Conservation (phyloP, 2,329 filamentous ascomycete species). For the Penicillium hordei region DNA sequence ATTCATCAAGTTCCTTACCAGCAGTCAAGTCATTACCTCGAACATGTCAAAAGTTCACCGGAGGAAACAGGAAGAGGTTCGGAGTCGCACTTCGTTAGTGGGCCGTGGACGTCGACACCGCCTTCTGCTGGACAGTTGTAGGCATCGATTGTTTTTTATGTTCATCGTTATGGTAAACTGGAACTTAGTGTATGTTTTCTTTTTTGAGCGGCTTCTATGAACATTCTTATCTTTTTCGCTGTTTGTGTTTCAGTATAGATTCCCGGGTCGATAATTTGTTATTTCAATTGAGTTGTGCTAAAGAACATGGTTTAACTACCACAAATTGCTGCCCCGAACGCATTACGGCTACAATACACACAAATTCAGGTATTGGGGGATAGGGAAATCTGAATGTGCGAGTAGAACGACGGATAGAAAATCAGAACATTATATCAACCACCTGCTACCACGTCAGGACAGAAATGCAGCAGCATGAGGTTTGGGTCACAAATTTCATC, state of each 20-base stretch:
- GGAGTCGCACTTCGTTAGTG: slow-evolving; percentile 34
- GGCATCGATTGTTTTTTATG: background rate
- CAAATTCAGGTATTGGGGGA: too few species aligned
- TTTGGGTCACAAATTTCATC: background rate
- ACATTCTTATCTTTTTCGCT: background rate
- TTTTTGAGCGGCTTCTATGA: background rate
- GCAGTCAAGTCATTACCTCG: background rate
- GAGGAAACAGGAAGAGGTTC: slow-evolving; percentile 11
- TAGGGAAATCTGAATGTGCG: too few species aligned
- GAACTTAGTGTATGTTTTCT: background rate
- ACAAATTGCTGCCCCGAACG: background rate
- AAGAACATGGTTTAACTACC: background rate
- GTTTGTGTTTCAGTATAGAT: slow-evolving; percentile 2
- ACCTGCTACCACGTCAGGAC: background rate
- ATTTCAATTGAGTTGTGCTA: background rate
- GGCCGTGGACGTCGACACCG: slow-evolving; percentile 26
- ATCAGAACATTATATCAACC: background rate
- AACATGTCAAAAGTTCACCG: background rate
- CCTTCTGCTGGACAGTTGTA: slow-evolving; percentile 10
- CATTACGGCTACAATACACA: background rate
- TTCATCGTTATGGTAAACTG: background rate
- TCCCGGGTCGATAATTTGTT: background rate
- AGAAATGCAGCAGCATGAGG: background rate
- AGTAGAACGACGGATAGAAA: too few species aligned
- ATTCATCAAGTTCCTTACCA: slow-evolving; percentile 1